Evolutionary conservation across 2,329 filamentous ascomycete genomes (phyloP).

Genomic region (Penicillium sclerotigenum): DNA sequence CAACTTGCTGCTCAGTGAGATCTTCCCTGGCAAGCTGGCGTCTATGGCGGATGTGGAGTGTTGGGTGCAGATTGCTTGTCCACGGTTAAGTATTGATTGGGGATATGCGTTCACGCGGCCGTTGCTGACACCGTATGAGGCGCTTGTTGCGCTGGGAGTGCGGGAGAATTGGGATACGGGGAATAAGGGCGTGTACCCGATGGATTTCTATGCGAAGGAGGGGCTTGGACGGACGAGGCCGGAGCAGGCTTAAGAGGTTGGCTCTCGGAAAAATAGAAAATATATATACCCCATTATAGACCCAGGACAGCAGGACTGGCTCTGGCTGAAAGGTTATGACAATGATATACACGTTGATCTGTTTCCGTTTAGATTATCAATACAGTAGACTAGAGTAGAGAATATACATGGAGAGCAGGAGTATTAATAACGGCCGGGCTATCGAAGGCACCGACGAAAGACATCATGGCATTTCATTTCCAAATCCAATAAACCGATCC

Average conservation of each 20-base stretch:
- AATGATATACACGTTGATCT: slow-evolving; percentile 2
- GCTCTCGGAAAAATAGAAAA: background rate
- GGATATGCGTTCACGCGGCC: slow-evolving; percentile 91
- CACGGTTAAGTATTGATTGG: slow-evolving; percentile 97
- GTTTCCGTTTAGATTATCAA: background rate
- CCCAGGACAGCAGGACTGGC: slow-evolving; percentile 16
- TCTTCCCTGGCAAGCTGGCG: slow-evolving; percentile 91
- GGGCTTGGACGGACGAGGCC: slow-evolving; percentile 76
- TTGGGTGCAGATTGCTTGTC: slow-evolving; percentile 98
- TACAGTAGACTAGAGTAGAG: too few relatives aligned
- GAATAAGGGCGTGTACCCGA: slow-evolving; percentile 73
- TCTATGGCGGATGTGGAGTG: slow-evolving; percentile 93
- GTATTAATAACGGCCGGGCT: slow-evolving; percentile 9
- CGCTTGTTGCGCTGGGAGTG: slow-evolving; percentile 79
- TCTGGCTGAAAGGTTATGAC: background rate
- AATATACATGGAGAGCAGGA: background rate
- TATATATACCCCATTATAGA: slow-evolving; percentile 14
- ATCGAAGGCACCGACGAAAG: slow-evolving; percentile 10
- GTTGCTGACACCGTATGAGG: slow-evolving; percentile 90
- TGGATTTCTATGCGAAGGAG: slow-evolving; percentile 96
- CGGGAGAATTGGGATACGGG: slow-evolving; percentile 68
- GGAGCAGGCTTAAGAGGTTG: slow-evolving; percentile 15
- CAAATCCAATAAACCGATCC: slow-evolving; percentile 2
- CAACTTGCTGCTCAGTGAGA: slow-evolving; percentile 85
- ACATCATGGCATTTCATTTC: slow-evolving; percentile 10